Conservation (phyloP, 1,284 basidiomycete genomes). For the Singerocomus inundabilis region DNA sequence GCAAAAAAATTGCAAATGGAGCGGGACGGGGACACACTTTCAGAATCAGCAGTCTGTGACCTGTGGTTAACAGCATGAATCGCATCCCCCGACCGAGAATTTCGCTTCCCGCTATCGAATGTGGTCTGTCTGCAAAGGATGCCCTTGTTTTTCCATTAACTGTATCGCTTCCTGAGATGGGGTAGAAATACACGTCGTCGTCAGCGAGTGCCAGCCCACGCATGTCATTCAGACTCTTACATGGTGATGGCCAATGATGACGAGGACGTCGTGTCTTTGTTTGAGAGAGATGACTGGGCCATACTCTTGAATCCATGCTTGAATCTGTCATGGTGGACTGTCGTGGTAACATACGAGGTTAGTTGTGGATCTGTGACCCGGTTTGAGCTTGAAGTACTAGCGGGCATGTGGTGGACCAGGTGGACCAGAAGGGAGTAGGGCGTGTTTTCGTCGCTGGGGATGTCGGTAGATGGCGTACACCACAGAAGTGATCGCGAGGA, state of each 20-base stretch:
- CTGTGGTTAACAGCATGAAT: constrained; percentile 24
- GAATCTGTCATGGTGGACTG: constrained; percentile 25
- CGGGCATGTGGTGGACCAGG: constrained; percentile 23
- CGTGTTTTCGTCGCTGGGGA: constrained; percentile 9
- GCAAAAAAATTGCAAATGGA: not conserved
- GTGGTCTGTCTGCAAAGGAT: constrained; percentile 46
- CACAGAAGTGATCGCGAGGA: not conserved
- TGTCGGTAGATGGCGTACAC: constrained; percentile 9
- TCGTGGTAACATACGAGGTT: not conserved
- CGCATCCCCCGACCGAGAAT: constrained; percentile 37
- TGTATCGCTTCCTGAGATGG: constrained; percentile 44
- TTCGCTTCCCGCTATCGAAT: constrained; percentile 47
- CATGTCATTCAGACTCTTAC: constrained; percentile 12
- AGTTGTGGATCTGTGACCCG: not conserved
- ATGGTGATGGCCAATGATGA: constrained; percentile 38
- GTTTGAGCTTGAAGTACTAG: constrained; percentile 13
- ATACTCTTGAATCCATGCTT: constrained; percentile 38
- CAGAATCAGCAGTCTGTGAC: constrained; percentile 25
- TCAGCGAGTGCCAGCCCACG: not conserved
- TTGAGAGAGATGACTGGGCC: constrained; percentile 38
- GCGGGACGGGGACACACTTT: constrained; percentile 12
- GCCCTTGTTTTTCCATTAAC: constrained; percentile 54
- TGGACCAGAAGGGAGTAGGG: constrained; percentile 23
- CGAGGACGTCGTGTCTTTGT: constrained; percentile 31
- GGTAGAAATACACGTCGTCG: not conserved